Conservation (phyloP, 768 basidiomycete genomes). For the Mycena vulgaris region DNA sequence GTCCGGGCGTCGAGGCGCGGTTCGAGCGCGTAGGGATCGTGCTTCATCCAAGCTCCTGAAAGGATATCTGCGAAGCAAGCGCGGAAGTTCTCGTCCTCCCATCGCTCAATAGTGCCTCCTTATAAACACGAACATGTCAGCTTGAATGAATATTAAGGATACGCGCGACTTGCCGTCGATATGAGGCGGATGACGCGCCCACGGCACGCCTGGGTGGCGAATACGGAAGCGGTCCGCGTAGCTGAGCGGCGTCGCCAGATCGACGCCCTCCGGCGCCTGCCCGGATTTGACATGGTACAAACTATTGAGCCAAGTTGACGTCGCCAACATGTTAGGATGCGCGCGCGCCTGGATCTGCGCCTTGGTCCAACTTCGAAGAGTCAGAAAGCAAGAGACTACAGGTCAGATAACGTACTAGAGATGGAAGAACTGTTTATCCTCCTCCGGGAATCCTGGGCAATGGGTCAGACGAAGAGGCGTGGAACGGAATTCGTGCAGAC, state of each 20-base stretch:
- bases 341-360: constrained; percentile 70
- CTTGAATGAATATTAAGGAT: background rate
- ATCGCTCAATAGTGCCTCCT: constrained; percentile 77
- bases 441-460: constrained; percentile 58
- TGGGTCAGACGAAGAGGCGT: background rate
- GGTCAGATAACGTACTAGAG: constrained; percentile 61
- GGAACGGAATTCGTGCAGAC: constrained; percentile 40
- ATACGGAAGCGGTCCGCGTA: constrained; percentile 80
- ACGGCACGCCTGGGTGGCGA: constrained; percentile 67
- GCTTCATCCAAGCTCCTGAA: constrained; percentile 63
- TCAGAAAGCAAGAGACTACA: background rate
- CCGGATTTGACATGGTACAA: constrained; percentile 58
- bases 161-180: constrained; percentile 40
- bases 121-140: constrained; percentile 25
- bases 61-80: constrained; percentile 68
- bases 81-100: constrained; percentile 67
- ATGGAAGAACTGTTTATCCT: constrained; percentile 73
- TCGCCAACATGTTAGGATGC: constrained; percentile 67
- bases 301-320: constrained; percentile 65
- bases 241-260: constrained; percentile 65
- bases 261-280: constrained; percentile 58
- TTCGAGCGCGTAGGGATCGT: constrained; percentile 70
- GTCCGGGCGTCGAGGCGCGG: constrained; percentile 65
- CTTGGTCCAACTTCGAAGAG: constrained; percentile 43
- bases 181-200: constrained; percentile 55